Evolutionary conservation across 768 basidiomycete genomes (phyloP).

Genomic region (Dioszegia crocea): DNA sequence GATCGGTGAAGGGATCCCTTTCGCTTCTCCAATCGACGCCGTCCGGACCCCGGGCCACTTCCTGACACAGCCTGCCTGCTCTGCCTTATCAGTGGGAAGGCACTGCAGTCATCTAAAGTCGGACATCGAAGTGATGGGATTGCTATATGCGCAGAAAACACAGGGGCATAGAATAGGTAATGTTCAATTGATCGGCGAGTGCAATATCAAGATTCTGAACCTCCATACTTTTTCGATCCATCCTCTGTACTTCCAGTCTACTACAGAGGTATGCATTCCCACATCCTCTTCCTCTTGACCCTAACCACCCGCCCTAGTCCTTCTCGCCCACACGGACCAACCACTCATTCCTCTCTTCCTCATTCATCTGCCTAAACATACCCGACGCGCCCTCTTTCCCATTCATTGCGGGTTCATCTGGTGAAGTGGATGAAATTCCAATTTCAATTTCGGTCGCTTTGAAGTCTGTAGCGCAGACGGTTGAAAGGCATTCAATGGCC

Average conservation of each 20-base stretch:
- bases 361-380: conserved; percentile 49
- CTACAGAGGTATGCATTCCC: not conserved
- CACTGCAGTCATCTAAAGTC: too few species aligned
- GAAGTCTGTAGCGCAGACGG: conserved; percentile 91
- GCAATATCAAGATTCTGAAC: too few species aligned
- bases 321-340: conserved; percentile 52
- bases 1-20: not conserved
- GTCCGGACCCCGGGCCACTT: too few species aligned
- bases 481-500: conserved; percentile 90
- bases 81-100: too few species aligned
- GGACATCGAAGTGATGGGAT: too few species aligned
- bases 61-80: too few species aligned
- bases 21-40: not conserved
- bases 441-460: conserved; percentile 95
- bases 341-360: conserved; percentile 51
- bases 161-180: too few species aligned
- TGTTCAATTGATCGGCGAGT: too few species aligned
- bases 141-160: too few species aligned
- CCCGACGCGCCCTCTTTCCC: conserved; percentile 53
- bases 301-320: conserved; percentile 35
- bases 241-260: not conserved
- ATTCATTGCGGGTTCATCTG: conserved; percentile 59
- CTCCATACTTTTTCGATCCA: too few species aligned
- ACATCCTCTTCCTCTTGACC: not conserved
- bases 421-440: conserved; percentile 74